Base-by-base conservation (phyloP, 2,329 filamentous ascomycete genomes). In the Trichophyton mentagrophytes region DNA sequence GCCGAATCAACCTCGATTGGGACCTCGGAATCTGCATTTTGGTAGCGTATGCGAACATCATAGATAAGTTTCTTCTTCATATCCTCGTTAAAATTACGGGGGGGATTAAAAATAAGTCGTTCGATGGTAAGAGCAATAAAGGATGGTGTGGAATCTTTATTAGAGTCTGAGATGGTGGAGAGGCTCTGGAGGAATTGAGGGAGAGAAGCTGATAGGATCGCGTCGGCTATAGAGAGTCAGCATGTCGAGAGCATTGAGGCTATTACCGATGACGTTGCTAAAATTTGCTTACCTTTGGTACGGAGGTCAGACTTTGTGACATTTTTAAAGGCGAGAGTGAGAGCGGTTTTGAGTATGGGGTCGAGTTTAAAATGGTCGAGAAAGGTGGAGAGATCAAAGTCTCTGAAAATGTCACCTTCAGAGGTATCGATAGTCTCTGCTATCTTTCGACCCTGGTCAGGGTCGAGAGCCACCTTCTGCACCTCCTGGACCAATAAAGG, bases 281-380 rank as follows among this genome's bases (percentile, higher is more conserved):
- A 7, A 2, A 38, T 38, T 38, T 3, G 22, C 49, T 30, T 75
- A 95, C 92, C 92, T 84, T 96, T 97, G 3, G 86, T 87, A 69
- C 90, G 89, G 59, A 99, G 77, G 71, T 96, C 91, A 61, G 85
- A 77, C 67, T 89, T 90, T 46, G 83, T 83, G n/a, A 86, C 85
- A 64, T 85, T 82, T 74, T 92, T 95, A 74, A 96, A 96, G 3
- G 92, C 90, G 61, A 96, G 79, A 57, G 90, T 89, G 65, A 99
- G 80, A 64, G 95, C 83, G 46, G 89, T 89, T 79, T 95, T 95
- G 69, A 90, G 85, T 55, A 96, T 74, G 8, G 90, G 85, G 75
- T 96, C 91, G 60, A 96, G 81, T 71, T 91, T 90, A 79, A 99
- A 99, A 73, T 97, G 91, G 65, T 95, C 88, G 80, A 97, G 86